A percentile compares a stretch with the other conserved stretches of the same genome.
phyloP scores from a whole-genome alignment of 441 rosid genomes.

The Lepidium campestre region DNA sequence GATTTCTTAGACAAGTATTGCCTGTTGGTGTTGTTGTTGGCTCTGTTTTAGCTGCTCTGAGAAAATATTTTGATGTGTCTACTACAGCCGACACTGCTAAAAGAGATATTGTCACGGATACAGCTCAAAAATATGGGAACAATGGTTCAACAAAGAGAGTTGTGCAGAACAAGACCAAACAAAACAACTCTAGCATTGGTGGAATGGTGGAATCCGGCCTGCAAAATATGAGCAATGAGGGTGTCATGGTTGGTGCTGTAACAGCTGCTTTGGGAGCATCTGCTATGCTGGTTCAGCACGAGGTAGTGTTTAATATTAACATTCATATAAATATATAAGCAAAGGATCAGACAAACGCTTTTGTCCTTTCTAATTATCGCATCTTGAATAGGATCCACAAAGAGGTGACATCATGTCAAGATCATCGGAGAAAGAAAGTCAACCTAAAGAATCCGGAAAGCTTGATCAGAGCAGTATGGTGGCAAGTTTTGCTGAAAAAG shows the following conservation, averaged over 20 bases:
- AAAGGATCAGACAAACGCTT: not conserved
- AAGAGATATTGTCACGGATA: conserved; percentile 25
- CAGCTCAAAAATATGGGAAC: conserved; percentile 26
- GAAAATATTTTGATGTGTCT: conserved; percentile 62
- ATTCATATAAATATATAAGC: not conserved
- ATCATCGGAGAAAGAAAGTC: conserved; percentile 36
- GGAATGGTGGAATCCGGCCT: conserved; percentile 32
- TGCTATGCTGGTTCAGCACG: conserved; percentile 60
- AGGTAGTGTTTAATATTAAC: conserved; percentile 41
- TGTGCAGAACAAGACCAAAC: conserved; percentile 8
- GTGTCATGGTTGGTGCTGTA: conserved; percentile 80
- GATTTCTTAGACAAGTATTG: conserved; percentile 59
- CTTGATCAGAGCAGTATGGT: conserved; percentile 42
- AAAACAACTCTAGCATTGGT: conserved; percentile 18
- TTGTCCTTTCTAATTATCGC: not conserved
- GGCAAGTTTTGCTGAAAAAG: conserved; percentile 94
- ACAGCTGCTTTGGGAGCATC: conserved; percentile 97
- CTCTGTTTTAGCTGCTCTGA: conserved; percentile 86
- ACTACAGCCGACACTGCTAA: conserved; percentile 30
- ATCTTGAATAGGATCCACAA: conserved; percentile 33
- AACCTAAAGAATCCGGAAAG: conserved; percentile 24
- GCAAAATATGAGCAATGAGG: conserved; percentile 35
- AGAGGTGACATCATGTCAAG: conserved; percentile 35
- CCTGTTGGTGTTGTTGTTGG: conserved; percentile 89
- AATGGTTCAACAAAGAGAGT: conserved; percentile 24